Evolutionary conservation across 495 filamentous ascomycete species (phyloP), one percentile per base, ranked within the genome.

Genomic region (Penicillium cataractarum): DNA sequence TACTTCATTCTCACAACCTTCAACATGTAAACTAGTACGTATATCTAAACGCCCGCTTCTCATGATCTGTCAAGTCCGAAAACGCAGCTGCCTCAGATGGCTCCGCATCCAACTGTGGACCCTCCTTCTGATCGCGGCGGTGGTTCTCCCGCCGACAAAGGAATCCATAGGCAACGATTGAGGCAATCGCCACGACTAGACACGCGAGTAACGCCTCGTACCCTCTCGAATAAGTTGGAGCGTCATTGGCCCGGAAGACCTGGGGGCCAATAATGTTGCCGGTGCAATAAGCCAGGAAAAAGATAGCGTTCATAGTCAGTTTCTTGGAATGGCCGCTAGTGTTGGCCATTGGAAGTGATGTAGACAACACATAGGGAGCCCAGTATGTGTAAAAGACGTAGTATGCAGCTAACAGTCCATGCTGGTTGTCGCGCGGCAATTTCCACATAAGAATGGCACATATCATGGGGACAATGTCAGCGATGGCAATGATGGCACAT

Each of bases 201-300:
- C 58, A 72, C 0, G 65, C 66, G 1, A 77, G 42, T 60, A 80
- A 71, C 4, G 68, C 67, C 37, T 69, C 55, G 26, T 75, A 72
- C 8, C 76, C 69, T 4, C 60, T 65, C 1, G 71, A 69, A 56
- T 80, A 80, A 10, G 61, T 76, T 1, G 86, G 87, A 5, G 81
- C 82, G 57, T 88, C 84, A 31, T 74, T 71, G 1, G 75, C 69
- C n/a, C 79, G 80, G 65, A 89, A 89, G 6, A 84, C 79, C 64
- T 86, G 84, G 2, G 86, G 85, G 0, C 85, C 84, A 70, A 88
- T 86, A 50, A 87, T 83, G 67, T 83, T 87, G 26, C 73, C 71
- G 4, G 70, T 61, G 15, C 67, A 71, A 49, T 72, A 75, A 6
- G 65, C 71, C 42, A 77, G 60, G 27, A 70, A 77, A 37, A 75